Evolutionary conservation across 306 rosid genomes (phyloP), one percentile per base, ranked within the genome.

Genomic region (Sesbania bispinosa): DNA sequence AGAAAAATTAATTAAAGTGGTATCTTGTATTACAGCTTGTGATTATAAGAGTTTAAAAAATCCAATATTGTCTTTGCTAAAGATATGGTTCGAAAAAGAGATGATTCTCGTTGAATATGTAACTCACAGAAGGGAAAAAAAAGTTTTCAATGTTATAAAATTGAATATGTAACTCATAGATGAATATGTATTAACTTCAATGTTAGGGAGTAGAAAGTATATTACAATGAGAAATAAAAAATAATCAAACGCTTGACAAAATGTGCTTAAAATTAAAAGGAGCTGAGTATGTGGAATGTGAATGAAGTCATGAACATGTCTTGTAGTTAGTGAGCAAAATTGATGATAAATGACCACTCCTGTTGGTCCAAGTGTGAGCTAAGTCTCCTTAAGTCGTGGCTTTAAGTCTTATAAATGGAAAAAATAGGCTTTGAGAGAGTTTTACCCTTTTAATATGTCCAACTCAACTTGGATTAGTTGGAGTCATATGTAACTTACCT

Each of bases 301-400:
- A 70, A 76, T 62, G 75, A n/a, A n/a, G n/a, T n/a, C n/a, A n/a
- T n/a, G n/a, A 68, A 63, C 41, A 43, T 43, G 77, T 50, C 39
- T 58, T 63, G 59, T 64, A 71, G 41, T 32, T 73, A 52, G 85
- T 77, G 61, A 62, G 42, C 77, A 15, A 35, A n/a, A n/a, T n/a
- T n/a, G n/a, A n/a, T n/a, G n/a, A n/a, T n/a, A n/a, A n/a, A n/a
- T n/a, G n/a, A n/a, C n/a, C n/a, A n/a, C n/a, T n/a, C n/a, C n/a
- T n/a, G n/a, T n/a, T n/a, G n/a, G n/a, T n/a, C n/a, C n/a, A n/a
- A n/a, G n/a, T n/a, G n/a, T n/a, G n/a, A n/a, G n/a, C n/a, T n/a
- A n/a, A n/a, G n/a, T n/a, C n/a, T n/a, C n/a, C n/a, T n/a, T n/a
- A n/a, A n/a, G n/a, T n/a, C n/a, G n/a, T n/a, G n/a, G n/a, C n/a